Percentiles rank a stretch among this genome's conserved stretches.
phyloP scores from a whole-genome alignment of 2,329 filamentous ascomycete genomes.

The Dothistroma pini region DNA sequence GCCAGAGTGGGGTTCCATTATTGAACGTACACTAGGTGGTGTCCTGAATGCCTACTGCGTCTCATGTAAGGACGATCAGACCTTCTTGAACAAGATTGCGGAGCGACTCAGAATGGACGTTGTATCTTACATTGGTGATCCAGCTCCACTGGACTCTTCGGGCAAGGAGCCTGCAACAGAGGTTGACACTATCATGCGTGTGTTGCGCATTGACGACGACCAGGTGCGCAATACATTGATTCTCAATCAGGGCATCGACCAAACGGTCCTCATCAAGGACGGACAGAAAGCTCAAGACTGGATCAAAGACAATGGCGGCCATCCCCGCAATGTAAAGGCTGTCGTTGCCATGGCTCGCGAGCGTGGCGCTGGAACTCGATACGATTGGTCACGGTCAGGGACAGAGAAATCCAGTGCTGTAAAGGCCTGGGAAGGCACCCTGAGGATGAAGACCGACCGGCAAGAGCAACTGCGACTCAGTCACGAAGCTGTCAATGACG shows the following conservation, averaged over 20 bases:
- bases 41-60: slow-evolving; percentile 77
- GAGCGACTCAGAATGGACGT: slow-evolving; percentile 52
- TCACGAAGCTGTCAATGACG: slow-evolving; percentile 36
- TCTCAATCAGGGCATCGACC: slow-evolving; percentile 78
- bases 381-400: slow-evolving; percentile 50
- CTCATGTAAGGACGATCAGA: slow-evolving; percentile 69
- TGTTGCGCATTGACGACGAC: slow-evolving; percentile 74
- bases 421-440: slow-evolving; percentile 48
- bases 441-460: slow-evolving; percentile 53
- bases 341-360: slow-evolving; percentile 63
- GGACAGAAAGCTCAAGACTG: slow-evolving; percentile 63
- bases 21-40: slow-evolving; percentile 73
- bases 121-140: slow-evolving; percentile 60
- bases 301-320: slow-evolving; percentile 61
- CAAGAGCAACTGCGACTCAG: slow-evolving; percentile 39
- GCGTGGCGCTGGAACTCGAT: slow-evolving; percentile 58
- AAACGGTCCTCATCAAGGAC: slow-evolving; percentile 71
- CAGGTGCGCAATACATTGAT: slow-evolving; percentile 77
- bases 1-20: slow-evolving; percentile 75
- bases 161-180: slow-evolving; percentile 68
- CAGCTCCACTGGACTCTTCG: slow-evolving; percentile 54
- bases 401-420: slow-evolving; percentile 52
- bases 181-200: slow-evolving; percentile 74
- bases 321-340: slow-evolving; percentile 60
- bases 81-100: slow-evolving; percentile 64